A percentile compares a stretch with the other conserved stretches of the same genome.
phyloP scores from a whole-genome alignment of 768 basidiomycete genomes.

The Rhizopogon rudus region DNA sequence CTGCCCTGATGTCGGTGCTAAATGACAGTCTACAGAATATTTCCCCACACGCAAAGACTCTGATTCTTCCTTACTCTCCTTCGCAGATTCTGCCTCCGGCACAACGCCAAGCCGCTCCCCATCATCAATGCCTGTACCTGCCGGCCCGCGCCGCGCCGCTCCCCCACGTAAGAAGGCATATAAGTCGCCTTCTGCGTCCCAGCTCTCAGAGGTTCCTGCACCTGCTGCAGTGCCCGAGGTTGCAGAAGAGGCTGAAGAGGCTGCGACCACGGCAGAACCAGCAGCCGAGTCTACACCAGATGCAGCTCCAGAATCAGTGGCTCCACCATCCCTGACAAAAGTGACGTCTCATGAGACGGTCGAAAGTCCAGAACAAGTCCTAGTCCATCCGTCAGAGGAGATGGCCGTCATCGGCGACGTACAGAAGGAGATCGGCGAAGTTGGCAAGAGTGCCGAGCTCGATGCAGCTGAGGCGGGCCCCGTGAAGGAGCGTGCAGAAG shows the following conservation, averaged over 20 bases:
- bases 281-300: not conserved
- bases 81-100: slow-evolving; percentile 10
- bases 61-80: slow-evolving; percentile 20
- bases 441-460: slow-evolving; percentile 1
- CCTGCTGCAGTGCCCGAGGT: slow-evolving; percentile 8
- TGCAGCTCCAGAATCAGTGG: not conserved
- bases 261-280: not conserved
- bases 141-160: slow-evolving; percentile 66
- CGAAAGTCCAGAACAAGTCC: slow-evolving; percentile 1
- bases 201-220: slow-evolving; percentile 22
- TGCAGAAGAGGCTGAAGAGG: not conserved
- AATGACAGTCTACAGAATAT: slow-evolving; percentile 23
- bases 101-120: slow-evolving; percentile 35
- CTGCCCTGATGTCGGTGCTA: slow-evolving; percentile 3
- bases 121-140: slow-evolving; percentile 67
- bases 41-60: slow-evolving; percentile 12
- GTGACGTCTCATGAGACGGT: slow-evolving; percentile 2
- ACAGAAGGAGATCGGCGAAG: slow-evolving; percentile 11
- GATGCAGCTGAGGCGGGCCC: slow-evolving; percentile 6
- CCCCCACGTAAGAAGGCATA: slow-evolving; percentile 66
- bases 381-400: not conserved
- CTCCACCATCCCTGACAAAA: not conserved
- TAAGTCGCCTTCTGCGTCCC: slow-evolving; percentile 41
- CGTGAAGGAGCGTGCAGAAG: slow-evolving; percentile 9
- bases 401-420: slow-evolving; percentile 2